Evolutionary conservation across 2,329 filamentous ascomycete species (phyloP).

Genomic region (Colletotrichum sp.): DNA sequence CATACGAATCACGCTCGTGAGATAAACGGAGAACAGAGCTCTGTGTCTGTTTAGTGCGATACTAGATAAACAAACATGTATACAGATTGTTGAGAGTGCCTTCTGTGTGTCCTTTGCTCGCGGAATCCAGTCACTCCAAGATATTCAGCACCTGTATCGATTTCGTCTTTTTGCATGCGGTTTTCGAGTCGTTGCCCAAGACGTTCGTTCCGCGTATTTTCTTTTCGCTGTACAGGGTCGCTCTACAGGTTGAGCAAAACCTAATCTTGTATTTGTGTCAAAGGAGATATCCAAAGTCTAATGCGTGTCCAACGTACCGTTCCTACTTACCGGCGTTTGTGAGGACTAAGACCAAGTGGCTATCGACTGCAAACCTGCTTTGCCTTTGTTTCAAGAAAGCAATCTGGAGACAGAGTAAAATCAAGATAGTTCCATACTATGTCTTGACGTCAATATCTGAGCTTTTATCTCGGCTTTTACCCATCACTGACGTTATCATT

Average conservation of each 20-base stretch:
- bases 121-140: too few species aligned
- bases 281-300: not conserved
- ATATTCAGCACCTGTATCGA: not conserved
- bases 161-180: rapidly evolving
- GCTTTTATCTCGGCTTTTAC: not conserved
- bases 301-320: not conserved
- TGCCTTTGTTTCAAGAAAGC: not conserved
- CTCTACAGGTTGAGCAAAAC: not conserved
- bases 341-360: not conserved
- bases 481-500: not conserved
- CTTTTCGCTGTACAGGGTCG: not conserved
- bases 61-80: not conserved
- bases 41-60: not conserved
- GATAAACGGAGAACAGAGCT: not conserved
- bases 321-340: too few species aligned
- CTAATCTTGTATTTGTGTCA: not conserved
- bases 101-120: not conserved
- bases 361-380: rapidly evolving
- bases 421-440: not conserved
- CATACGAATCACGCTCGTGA: not conserved
- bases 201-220: not conserved
- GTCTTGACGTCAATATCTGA: not conserved
- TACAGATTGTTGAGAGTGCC: not conserved
- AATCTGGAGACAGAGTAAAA: not conserved
- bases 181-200: not conserved